Evolutionary conservation across 2,329 filamentous ascomycete genomes (phyloP), one percentile per base, ranked within the genome.

Genomic region (Volutella citrinella): DNA sequence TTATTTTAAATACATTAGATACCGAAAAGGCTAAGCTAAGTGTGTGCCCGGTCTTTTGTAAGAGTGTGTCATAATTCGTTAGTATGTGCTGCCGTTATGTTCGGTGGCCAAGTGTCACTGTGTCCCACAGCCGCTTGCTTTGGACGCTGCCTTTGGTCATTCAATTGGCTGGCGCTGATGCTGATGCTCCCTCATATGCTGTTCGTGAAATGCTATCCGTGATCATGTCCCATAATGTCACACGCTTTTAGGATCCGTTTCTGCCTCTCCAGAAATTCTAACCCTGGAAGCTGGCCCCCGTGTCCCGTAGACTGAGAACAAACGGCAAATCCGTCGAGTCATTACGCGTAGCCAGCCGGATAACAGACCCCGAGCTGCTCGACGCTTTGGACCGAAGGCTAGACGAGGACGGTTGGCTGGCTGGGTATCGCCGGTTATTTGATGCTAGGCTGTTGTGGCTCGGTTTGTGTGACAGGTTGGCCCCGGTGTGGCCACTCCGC

Each of bases 341-440:
- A 4, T 61, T 55, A 10, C 45, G 47, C 20, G 59, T 68, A 10
- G 70, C 64, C 19, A 76, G 57, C 7, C 72, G 64, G 26, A 76
- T 73, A 5, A 76, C 69, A 6, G 66, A 71, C 7, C 59, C 63
- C 4, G 61, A 61, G 32, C 54, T 59, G 16, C 48, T 57, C 10
- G 64, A 66, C 5, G 49, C 51, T 15, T 51, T 54, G 17, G 66
- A 65, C 19, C 64, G 59, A 20, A 66, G 40, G 32, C 66, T 73
- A 11, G 57, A 48, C 19, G 54, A 65, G 3, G 65, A 68, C 11
- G 58, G 49, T 26, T 61, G 58, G 40, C 59, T 64, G 15, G 55
- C 45, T 6, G 56, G 50, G 39, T 68, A 73, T 20, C 62, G 60
- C 11, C 51, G 60, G 14, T 66, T 59, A 4, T 64, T 64, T 49